phyloP scores from a whole-genome alignment of 805 yeast genomes.

The Zygosaccharomyces siamensis region DNA sequence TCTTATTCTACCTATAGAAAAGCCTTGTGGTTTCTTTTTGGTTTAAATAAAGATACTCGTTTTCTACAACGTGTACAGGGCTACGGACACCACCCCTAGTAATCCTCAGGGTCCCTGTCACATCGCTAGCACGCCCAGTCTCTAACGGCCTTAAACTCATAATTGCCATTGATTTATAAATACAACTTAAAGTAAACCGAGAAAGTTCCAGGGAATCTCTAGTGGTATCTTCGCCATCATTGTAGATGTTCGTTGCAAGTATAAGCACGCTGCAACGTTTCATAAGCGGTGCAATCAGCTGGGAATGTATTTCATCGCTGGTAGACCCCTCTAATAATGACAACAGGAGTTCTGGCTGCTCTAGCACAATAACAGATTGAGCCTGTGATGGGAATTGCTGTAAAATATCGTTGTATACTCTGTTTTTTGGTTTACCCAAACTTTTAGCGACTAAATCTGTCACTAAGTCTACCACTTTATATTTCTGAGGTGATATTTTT shows the following conservation, averaged over 20 bases:
- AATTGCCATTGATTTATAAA: constrained; percentile 25
- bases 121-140: constrained; percentile 79
- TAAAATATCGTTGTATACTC: constrained; percentile 63
- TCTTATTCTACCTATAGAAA: constrained; percentile 35
- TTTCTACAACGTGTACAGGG: constrained; percentile 42
- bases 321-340: constrained; percentile 25
- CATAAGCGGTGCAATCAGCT: constrained; percentile 26
- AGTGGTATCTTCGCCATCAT: constrained; percentile 4
- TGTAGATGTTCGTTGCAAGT: constrained; percentile 10
- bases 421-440: constrained; percentile 62
- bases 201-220: constrained; percentile 26
- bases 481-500: constrained; percentile 24
- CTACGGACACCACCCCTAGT: constrained; percentile 46
- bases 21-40: constrained; percentile 48
- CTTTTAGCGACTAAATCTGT: constrained; percentile 43
- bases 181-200: constrained; percentile 21
- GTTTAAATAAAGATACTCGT: constrained; percentile 57
- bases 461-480: constrained; percentile 42
- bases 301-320: constrained; percentile 25
- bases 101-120: constrained; percentile 66
- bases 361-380: constrained; percentile 23
- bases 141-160: constrained; percentile 60
- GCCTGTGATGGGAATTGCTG: constrained; percentile 48
- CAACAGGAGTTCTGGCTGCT: constrained; percentile 33
- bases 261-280: constrained; percentile 26